Conservation (phyloP, 768 basidiomycete genomes). For the Mycena vulgaris region DNA sequence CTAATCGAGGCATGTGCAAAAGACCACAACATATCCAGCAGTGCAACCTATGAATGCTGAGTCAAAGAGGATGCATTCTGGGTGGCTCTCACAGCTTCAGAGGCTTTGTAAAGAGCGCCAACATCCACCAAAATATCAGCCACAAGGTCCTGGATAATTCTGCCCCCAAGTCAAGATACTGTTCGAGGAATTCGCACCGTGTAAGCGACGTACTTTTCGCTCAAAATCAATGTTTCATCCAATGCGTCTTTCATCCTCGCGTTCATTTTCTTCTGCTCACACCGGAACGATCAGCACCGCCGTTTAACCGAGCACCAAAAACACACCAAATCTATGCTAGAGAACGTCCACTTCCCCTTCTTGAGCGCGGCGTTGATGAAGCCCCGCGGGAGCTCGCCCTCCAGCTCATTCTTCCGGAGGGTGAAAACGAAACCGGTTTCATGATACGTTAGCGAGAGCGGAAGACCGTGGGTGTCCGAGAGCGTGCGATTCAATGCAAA, state of each 20-base stretch:
- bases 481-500: conserved; percentile 74
- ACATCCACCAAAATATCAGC: conserved; percentile 78
- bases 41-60: conserved; percentile 71
- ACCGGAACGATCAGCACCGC: not conserved
- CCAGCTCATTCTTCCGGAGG: conserved; percentile 77
- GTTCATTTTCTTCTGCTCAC: conserved; percentile 84
- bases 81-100: conserved; percentile 80
- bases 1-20: conserved; percentile 89
- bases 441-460: conserved; percentile 78
- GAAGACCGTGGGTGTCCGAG: conserved; percentile 74
- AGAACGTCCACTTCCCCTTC: conserved; percentile 83
- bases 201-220: conserved; percentile 71
- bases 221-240: conserved; percentile 91
- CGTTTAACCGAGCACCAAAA: not conserved
- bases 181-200: not conserved
- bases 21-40: conserved; percentile 92
- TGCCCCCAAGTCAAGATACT: conserved; percentile 44
- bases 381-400: conserved; percentile 75
- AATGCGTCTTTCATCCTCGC: conserved; percentile 91
- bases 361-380: conserved; percentile 79
- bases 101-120: conserved; percentile 89
- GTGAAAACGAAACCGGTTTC: conserved; percentile 82
- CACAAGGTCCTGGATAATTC: conserved; percentile 86
- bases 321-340: conserved; percentile 85
- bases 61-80: not conserved